Evolutionary conservation across 1,284 basidiomycete genomes (phyloP).

Genomic region (Athelia psychrophila): DNA sequence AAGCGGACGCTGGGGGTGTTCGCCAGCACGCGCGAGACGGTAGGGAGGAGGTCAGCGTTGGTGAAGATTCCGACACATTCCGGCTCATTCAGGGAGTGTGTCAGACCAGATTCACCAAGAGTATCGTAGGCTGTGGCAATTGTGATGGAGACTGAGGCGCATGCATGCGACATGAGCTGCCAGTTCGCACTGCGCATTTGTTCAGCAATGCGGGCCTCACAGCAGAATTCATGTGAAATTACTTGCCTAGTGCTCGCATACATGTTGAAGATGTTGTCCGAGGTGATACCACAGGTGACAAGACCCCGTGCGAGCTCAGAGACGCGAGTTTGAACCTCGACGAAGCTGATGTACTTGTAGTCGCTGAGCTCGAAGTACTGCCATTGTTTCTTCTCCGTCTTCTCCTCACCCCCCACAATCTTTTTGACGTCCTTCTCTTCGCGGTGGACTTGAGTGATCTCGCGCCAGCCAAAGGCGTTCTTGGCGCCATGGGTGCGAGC

Average conservation of each 20-base stretch:
- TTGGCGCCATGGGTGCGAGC: constrained; percentile 74
- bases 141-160: constrained; percentile 70
- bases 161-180: constrained; percentile 89
- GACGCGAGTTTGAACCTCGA: constrained; percentile 65
- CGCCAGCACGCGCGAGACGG: constrained; percentile 64
- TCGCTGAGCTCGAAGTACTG: constrained; percentile 92
- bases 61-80: constrained; percentile 88
- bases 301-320: constrained; percentile 73
- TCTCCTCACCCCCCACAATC: constrained; percentile 78
- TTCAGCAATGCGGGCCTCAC: constrained; percentile 5
- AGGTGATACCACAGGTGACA: constrained; percentile 67
- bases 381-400: constrained; percentile 91
- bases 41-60: constrained; percentile 85
- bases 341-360: constrained; percentile 78
- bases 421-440: constrained; percentile 93
- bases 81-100: constrained; percentile 93
- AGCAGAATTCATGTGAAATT: constrained; percentile 2
- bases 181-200: constrained; percentile 81
- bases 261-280: constrained; percentile 86
- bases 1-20: constrained; percentile 73
- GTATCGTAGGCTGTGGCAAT: constrained; percentile 98
- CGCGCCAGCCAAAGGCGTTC: constrained; percentile 80
- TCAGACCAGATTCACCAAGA: constrained; percentile 84
- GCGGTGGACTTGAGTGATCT: constrained; percentile 70
- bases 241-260: constrained; percentile 86